These are phyloP conservation scores for Pichia sp. DNA, from an alignment of 1,139 yeast genomes.

Conservation along the genomic window DNA sequence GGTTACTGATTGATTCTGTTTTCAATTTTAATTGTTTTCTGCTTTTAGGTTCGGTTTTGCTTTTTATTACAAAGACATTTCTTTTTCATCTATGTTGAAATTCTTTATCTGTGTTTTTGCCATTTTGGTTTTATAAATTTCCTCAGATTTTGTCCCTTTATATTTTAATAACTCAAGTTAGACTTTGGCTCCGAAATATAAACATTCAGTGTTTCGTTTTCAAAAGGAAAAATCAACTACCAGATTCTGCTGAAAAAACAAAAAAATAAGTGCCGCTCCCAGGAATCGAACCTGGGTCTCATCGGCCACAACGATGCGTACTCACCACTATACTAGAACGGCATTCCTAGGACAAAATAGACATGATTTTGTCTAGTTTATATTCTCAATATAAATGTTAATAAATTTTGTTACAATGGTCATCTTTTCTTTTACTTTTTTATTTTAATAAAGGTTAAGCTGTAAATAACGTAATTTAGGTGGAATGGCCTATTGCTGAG, in stretches of 20 bases:
- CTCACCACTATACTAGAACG: neutral
- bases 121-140: neutral
- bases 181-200: constrained; percentile 1
- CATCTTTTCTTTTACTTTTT: no score
- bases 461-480: no score
- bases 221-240: no score
- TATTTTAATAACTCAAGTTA: neutral
- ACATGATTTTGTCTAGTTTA: no score
- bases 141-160: neutral
- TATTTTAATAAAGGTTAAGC: no score
- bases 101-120: neutral
- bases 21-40: neutral
- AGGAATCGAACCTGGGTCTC: constrained; percentile 1
- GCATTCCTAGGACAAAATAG: neutral
- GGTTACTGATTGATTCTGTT: neutral
- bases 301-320: constrained; percentile 1
- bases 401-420: no score
- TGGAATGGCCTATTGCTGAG: no score
- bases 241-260: neutral
- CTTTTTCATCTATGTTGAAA: neutral
- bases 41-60: neutral
- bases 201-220: neutral
- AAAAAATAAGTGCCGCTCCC: neutral
- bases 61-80: neutral
- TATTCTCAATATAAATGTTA: no score